Evolutionary conservation across 23 red algal genomes (phyloP).

Genomic region (Gracilaria caudata): DNA sequence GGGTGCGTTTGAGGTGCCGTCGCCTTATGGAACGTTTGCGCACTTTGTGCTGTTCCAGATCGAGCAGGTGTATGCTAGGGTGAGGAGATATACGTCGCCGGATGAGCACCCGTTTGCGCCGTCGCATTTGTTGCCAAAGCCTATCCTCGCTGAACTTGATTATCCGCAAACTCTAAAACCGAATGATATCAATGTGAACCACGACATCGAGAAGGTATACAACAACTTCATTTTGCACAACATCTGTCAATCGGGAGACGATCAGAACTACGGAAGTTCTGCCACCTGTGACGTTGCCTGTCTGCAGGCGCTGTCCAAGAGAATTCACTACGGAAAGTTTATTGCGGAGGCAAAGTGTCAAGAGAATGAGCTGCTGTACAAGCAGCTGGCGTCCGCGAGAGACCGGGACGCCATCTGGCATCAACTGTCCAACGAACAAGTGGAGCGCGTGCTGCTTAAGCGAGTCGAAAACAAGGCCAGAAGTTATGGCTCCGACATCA

Average conservation of each 20-base stretch:
- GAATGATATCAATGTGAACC: constrained; percentile 92
- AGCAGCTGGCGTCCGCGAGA: constrained; percentile 38
- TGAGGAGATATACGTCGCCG: constrained; percentile 88
- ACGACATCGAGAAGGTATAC: constrained; percentile 74
- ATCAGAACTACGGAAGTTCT: constrained; percentile 96
- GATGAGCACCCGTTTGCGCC: constrained; percentile 96
- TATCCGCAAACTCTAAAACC: constrained; percentile 77
- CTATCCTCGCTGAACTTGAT: constrained; percentile 72
- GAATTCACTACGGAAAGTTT: constrained; percentile 99
- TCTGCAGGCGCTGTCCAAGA: constrained; percentile 96
- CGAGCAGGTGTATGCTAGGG: constrained; percentile 90
- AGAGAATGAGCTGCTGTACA: constrained; percentile 71
- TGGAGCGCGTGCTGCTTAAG: constrained; percentile 83
- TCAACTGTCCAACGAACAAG: constrained; percentile 69
- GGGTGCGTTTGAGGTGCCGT: constrained; percentile 74
- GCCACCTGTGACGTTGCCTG: constrained; percentile 90
- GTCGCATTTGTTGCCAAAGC: constrained; percentile 59
- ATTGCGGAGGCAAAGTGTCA: constrained; percentile 98
- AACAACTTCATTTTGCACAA: constrained; percentile 67
- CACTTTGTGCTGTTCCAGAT: constrained; percentile 87
- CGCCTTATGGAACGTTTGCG: constrained; percentile 68
- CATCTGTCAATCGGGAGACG: constrained; percentile 87
- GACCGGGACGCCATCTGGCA: constrained; percentile 83
- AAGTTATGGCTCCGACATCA: constrained; percentile 85
- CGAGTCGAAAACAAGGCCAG: constrained; percentile 90